Conservation (phyloP, 2,329 filamentous ascomycete genomes). For the Verticillium alfalfae region DNA sequence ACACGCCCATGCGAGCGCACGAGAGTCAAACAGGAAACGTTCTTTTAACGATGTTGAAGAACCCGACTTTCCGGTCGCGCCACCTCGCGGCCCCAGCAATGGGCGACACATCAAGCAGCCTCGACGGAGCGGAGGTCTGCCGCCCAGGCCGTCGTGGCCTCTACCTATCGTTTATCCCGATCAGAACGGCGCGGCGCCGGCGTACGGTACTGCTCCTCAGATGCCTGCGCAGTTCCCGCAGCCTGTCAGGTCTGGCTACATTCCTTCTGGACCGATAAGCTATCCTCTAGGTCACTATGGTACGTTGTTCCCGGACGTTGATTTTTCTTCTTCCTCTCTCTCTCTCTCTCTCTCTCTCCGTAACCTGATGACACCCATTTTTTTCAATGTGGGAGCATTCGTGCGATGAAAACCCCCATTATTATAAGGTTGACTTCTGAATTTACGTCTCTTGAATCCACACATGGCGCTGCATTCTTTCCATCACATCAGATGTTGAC, state of each 20-base stretch:
- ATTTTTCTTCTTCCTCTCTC: not conserved
- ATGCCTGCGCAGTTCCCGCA: slow-evolving; percentile 52
- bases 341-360: not conserved
- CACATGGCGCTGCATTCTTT: not conserved
- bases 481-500: not conserved
- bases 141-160: not conserved
- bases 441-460: slow-evolving; percentile 4
- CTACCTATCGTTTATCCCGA: not conserved
- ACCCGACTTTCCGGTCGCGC: slow-evolving; percentile 1
- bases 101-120: slow-evolving; percentile 53
- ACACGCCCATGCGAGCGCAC: not conserved
- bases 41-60: slow-evolving; percentile 23
- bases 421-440: slow-evolving; percentile 23
- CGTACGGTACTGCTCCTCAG: not conserved
- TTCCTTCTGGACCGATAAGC: slow-evolving; percentile 15
- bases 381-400: slow-evolving; percentile 11
- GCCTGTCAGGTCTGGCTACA: slow-evolving; percentile 43
- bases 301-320: not conserved
- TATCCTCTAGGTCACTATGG: not conserved
- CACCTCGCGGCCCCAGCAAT: slow-evolving; percentile 17
- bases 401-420: slow-evolving; percentile 9
- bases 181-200: not conserved
- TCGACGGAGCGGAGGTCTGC: slow-evolving; percentile 43
- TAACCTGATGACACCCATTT: slow-evolving; percentile 11
- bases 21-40: slow-evolving; percentile 19